Base-by-base conservation (phyloP, 2,329 filamentous ascomycete species). In the Xylariaceae sp. region DNA sequence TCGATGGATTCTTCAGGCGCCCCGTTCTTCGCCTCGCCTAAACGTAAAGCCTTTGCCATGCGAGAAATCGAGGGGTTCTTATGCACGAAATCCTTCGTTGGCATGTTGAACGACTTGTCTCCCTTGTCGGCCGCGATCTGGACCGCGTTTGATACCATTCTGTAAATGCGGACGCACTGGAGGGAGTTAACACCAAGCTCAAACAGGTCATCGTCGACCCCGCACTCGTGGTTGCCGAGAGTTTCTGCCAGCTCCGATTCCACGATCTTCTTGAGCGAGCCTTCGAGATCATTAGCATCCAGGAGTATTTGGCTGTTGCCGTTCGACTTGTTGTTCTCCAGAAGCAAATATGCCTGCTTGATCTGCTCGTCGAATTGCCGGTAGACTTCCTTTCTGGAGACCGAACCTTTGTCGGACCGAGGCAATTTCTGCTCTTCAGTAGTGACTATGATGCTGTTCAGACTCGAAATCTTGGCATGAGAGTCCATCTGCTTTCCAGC, bases 401-500 rank as follows among this genome's bases (percentile, higher is more conserved):
- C 30, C 7, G 44, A 13, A 1, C 53, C 53, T 17, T 55, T 55
- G 34, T 55, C 53, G 1, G 53, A 49, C 5, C 44, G 53, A 6
- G 53, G 53, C 11, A 55, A 4, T n/a, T 15, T 54, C 44, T 48
- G 44, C 13, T 35, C 53, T 4, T 30, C 8, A 3, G n/a, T 15
- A 4, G 34, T 17, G 5, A 55, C 53, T 17, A 55, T 48, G 41
- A 55, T 55, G 11, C 18, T 48, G 30, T 23, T 9, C n/a, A 18
- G 9, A 2, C 17, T n/a, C 44, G 53, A 49, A 10, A 55, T 45
- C 10, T 41, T 47, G 3, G 54, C 54, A 30, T 56, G 54, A 1
- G 34, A 34, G 17, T 56, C 54, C 54, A 56, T 56, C 13, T 50
- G 54, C 8, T n/a, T 35, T 3, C 54, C 54, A 23, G 54, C 54